These are phyloP conservation scores for Phytophthora quininea DNA, from an alignment of 352 stramenopile genomes.

Conservation along the genomic window DNA sequence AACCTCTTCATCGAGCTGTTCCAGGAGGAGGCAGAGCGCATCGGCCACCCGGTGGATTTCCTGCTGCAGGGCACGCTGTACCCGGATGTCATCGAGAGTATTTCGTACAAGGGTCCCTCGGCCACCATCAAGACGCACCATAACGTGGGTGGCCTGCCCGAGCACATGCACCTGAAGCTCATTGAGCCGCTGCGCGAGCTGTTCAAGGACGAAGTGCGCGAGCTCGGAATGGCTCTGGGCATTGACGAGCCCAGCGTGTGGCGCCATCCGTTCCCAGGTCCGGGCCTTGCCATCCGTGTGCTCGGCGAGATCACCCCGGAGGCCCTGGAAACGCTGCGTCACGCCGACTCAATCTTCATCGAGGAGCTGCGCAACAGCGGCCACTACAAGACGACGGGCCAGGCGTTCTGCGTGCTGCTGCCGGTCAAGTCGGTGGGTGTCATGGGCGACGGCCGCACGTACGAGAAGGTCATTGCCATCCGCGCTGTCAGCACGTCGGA, in stretches of 20 bases:
- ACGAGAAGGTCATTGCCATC: slow-evolving; percentile 96
- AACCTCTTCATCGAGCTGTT: slow-evolving; percentile 99
- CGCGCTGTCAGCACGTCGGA: slow-evolving; percentile 98
- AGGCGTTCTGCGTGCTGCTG: slow-evolving; percentile 98
- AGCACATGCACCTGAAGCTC: slow-evolving; percentile 98
- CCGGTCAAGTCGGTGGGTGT: slow-evolving; percentile 98
- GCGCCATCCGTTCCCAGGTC: slow-evolving; percentile 99
- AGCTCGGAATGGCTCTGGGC: slow-evolving; percentile 96
- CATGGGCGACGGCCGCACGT: slow-evolving; percentile 98
- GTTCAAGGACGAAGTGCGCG: slow-evolving; percentile 99
- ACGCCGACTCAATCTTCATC: slow-evolving; percentile 98
- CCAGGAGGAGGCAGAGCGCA: slow-evolving; percentile 89
- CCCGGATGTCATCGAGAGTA: slow-evolving; percentile 99
- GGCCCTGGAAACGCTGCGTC: slow-evolving; percentile 94
- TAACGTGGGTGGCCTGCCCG: slow-evolving; percentile 98
- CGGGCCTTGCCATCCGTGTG: slow-evolving; percentile 98
- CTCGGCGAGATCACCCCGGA: slow-evolving; percentile 97
- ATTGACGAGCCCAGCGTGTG: slow-evolving; percentile 98
- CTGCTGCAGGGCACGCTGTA: slow-evolving; percentile 99
- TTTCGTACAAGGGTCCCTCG: slow-evolving; percentile 98
- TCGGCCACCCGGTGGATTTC: slow-evolving; percentile 90
- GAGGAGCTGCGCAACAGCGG: slow-evolving; percentile 95
- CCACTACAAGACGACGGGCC: slow-evolving; percentile 98
- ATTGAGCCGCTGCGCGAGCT: slow-evolving; percentile 99
- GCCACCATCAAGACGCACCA: slow-evolving; percentile 99